Conservation (phyloP, 768 basidiomycete genomes). For the Naganishia antarctica region DNA sequence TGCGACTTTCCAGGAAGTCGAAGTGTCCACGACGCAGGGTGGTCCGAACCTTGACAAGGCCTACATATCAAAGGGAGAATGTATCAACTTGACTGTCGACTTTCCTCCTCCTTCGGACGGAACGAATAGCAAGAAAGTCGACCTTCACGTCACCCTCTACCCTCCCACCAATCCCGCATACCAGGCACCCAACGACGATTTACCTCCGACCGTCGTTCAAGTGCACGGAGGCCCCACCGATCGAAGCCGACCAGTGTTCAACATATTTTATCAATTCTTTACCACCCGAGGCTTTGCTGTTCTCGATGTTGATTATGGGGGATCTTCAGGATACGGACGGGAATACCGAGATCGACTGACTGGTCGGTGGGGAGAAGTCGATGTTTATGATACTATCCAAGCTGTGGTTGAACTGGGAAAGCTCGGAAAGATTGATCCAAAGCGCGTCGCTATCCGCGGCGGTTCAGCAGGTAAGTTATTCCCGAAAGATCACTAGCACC, state of each 20-base stretch:
- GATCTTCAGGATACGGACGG: slow-evolving; percentile 69
- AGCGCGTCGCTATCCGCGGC: slow-evolving; percentile 66
- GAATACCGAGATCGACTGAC: slow-evolving; percentile 55
- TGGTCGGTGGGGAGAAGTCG: slow-evolving; percentile 65
- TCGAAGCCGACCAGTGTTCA: slow-evolving; percentile 18
- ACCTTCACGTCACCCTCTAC: slow-evolving; percentile 63
- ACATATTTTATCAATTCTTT: slow-evolving; percentile 23
- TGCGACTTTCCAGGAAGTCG: slow-evolving; percentile 20
- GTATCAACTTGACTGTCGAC: slow-evolving; percentile 10
- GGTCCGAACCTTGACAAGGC: slow-evolving; percentile 19
- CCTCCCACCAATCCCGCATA: slow-evolving; percentile 64
- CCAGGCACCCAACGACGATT: slow-evolving; percentile 55
- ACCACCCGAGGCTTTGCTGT: slow-evolving; percentile 48
- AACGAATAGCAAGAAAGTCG: slow-evolving; percentile 21
- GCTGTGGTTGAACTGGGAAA: slow-evolving; percentile 56
- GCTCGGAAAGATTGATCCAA: slow-evolving; percentile 59
- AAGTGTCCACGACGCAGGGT: not conserved
- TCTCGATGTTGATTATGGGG: slow-evolving; percentile 69
- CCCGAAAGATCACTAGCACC: not conserved
- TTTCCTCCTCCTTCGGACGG: slow-evolving; percentile 25
- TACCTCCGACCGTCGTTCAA: slow-evolving; percentile 63
- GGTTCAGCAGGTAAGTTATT: slow-evolving; percentile 55
- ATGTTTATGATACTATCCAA: slow-evolving; percentile 63
- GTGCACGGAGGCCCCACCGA: slow-evolving; percentile 65
- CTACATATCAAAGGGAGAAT: slow-evolving; percentile 17